phyloP scores from a whole-genome alignment of 192 early-diverging fungal species.

The Podila minutissima region DNA sequence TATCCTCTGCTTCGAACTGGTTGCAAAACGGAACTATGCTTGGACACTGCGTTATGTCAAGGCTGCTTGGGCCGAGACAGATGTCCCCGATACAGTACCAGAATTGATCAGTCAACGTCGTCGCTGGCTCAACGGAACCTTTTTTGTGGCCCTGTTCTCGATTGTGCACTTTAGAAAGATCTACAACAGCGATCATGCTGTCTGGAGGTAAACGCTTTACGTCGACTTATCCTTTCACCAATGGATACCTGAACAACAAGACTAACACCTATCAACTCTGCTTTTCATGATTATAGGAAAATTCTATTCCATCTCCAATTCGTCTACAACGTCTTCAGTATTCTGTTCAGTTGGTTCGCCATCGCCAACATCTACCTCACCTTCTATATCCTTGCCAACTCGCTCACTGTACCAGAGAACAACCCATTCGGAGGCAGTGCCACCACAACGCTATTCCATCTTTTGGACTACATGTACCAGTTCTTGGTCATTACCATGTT shows the following conservation, averaged over 20 bases:
- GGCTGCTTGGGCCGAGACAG: slow-evolving; percentile 73
- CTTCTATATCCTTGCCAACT: slow-evolving; percentile 78
- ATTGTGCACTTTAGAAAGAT: slow-evolving; percentile 66
- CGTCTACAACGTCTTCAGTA: slow-evolving; percentile 74
- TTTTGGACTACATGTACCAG: slow-evolving; percentile 79
- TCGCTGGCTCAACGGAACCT: slow-evolving; percentile 84
- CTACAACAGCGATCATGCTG: slow-evolving; percentile 60
- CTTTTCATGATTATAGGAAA: slow-evolving; percentile 51
- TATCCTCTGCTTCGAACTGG: slow-evolving; percentile 86
- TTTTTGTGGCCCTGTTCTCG: slow-evolving; percentile 81
- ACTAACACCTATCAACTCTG: too few species aligned
- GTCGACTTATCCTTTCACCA: too few species aligned
- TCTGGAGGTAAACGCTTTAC: slow-evolving; percentile 18
- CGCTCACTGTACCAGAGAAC: slow-evolving; percentile 36
- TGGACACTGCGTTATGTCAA: slow-evolving; percentile 79
- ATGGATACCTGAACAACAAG: too few species aligned
- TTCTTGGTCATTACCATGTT: slow-evolving; percentile 83
- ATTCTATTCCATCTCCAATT: slow-evolving; percentile 64
- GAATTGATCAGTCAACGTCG: slow-evolving; percentile 86
- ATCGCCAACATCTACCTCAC: slow-evolving; percentile 85
- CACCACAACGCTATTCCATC: slow-evolving; percentile 70
- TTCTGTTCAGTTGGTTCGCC: slow-evolving; percentile 81
- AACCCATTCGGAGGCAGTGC: slow-evolving; percentile 66
- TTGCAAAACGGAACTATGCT: slow-evolving; percentile 65
- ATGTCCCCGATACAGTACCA: slow-evolving; percentile 75